Base-by-base conservation (phyloP, 78 protist species). In the slime mould (Dictyostelium discoideum) region DNA sequence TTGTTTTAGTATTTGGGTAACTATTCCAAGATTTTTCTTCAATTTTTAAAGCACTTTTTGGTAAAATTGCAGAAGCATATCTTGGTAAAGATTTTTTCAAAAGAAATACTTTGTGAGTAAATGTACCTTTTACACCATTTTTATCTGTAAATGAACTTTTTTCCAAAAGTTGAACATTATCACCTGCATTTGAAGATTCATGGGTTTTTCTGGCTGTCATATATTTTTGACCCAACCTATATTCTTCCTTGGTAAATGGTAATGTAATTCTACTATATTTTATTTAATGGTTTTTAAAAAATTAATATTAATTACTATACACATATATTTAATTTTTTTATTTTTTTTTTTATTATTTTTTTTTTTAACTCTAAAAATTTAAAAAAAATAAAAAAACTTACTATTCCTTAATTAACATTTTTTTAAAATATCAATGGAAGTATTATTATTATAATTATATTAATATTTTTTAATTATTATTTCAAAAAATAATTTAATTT, bases 11-110 rank as follows among this genome's bases (percentile, higher is more conserved):
- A 92, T 95, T 72, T 6, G 99, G 99, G 42, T 67, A 98, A 39
- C 97, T 92, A 46, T 97, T 98, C 99, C 99, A 98, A 0, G 98
- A 96, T 85, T 97, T 93, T 78, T 98, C 99, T n/a, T 97, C 97
- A 16, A 98, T 69, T 69, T 39, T 32, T 16, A 97, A 85, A 6
- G 98, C 92, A 40, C 93, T 88, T 74, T 74, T 42, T 9, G 99
- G 99, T 32, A 93, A 92, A 40, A 97, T 26, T 60, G 84, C 84
- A 7, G 94, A 24, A 16, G 97, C 85, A 48, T 78, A 85, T 39
- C 87, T 60, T 32, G 98, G 94, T 32, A 90, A 40, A 6, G 94
- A 90, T 29, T 80, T 79, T 2, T 39, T 82, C 6, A 93, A 57
- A 11, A 72, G 69, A 79, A 93, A 85, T 65, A 87, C 20, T 44